Evolutionary conservation across 345 rosid species (phyloP), one percentile per base, ranked within the genome.

Genomic region (Murraya koenigii): DNA sequence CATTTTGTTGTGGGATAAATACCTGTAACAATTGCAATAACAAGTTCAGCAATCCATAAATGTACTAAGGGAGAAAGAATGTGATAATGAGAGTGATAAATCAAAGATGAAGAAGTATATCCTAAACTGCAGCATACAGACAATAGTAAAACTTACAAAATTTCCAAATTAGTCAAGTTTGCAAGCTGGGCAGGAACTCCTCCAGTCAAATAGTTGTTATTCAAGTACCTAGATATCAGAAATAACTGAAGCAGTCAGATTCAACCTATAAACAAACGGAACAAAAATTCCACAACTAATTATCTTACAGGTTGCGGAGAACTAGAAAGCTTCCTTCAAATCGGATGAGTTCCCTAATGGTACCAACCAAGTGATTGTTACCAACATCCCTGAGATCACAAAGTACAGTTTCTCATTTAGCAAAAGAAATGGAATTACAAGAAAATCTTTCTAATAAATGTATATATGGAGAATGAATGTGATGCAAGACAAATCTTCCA

Each of bases 151-250:
- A 82, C 96, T 93, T 87, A 93, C 99, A 95, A 69, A 79, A 95
- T 92, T 85, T 95, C 99, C 88, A 95, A 81, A 83, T 87, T 91
- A 77, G 92, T 91, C 80, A 95, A 82, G 83, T 93, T 95, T 56
- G 98, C 90, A 28, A 95, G 93, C 79, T 95, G 98, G 35, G 97
- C 90, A 49, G 99, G 99, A 72, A 95, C 87, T 38, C 98, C 98
- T 83, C 99, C 98, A 66, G 94, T 93, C 77, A 95, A 85, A 79
- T 92, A 95, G 80, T 95, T 95, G 78, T 93, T 92, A 77, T 93
- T 92, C 86, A 95, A 80, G 76, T 93, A 95, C 75, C 98, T 95
- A 80, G 77, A 79, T 8, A 49, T 54, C 64, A 68, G 60, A 32
- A 79, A 67, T 70, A 44, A 76, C 75, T 6, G 23, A 22, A 11